Evolutionary conservation across 2,329 filamentous ascomycete genomes (phyloP).

Genomic region (Lithohypha guttulata): DNA sequence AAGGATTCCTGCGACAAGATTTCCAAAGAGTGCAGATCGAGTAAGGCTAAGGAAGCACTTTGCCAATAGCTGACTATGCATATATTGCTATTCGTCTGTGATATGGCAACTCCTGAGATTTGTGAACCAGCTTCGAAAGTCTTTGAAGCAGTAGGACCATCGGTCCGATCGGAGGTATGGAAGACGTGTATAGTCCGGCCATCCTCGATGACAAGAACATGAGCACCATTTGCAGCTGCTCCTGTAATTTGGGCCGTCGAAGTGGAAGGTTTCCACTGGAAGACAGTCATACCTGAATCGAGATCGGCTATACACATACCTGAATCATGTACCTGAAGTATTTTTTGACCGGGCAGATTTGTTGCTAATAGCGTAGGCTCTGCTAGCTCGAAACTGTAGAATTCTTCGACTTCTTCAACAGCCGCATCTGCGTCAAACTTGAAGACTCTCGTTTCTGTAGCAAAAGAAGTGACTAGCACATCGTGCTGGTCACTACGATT

Average conservation of each 20-base stretch:
- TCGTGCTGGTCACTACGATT: conserved; percentile 44
- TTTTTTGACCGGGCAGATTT: conserved; percentile 51
- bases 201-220: conserved; percentile 62
- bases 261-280: conserved; percentile 37
- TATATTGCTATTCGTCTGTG: conserved; percentile 50
- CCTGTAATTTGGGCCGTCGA: conserved; percentile 53
- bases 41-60: conserved; percentile 64
- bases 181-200: conserved; percentile 64
- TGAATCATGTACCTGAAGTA: conserved; percentile 67
- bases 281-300: conserved; percentile 35
- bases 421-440: conserved; percentile 61
- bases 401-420: conserved; percentile 75
- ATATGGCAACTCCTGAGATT: conserved; percentile 72
- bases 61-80: conserved; percentile 84
- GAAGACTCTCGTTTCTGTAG: conserved; percentile 76
- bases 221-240: conserved; percentile 61
- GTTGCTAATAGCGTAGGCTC: conserved; percentile 61
- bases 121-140: conserved; percentile 59
- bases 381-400: conserved; percentile 58
- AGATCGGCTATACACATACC: conserved; percentile 48
- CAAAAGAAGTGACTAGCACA: conserved; percentile 66
- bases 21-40: conserved; percentile 56
- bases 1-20: conserved; percentile 56
- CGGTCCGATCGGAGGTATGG: conserved; percentile 40
- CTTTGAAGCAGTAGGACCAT: conserved; percentile 50